phyloP scores from a whole-genome alignment of 1,139 yeast species.

The Geotrichum reessii region DNA sequence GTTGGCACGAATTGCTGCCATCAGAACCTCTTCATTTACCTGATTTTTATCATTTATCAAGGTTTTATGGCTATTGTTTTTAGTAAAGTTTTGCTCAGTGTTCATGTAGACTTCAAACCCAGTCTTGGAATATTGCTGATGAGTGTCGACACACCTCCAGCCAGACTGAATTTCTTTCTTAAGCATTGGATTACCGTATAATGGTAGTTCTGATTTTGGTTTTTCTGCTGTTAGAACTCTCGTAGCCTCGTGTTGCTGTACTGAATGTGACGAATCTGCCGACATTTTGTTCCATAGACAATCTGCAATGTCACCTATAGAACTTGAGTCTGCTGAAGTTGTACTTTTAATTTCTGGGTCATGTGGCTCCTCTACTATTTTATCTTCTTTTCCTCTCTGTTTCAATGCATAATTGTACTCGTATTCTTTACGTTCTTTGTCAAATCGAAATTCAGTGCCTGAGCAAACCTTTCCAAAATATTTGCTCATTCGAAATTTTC shows the following conservation, averaged over 20 bases:
- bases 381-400: neutral
- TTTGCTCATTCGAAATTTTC: constrained; percentile 39
- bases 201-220: neutral
- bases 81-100: neutral
- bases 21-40: neutral
- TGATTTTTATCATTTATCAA: neutral
- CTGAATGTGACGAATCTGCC: neutral
- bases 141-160: neutral
- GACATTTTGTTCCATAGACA: neutral
- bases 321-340: neutral
- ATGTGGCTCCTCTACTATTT: neutral
- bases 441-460: constrained; percentile 34
- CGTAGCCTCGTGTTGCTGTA: neutral
- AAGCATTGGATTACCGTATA: neutral
- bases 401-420: neutral
- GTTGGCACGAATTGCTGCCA: neutral
- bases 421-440: constrained; percentile 27
- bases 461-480: constrained; percentile 44
- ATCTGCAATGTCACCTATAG: constrained; percentile 1
- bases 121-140: neutral
- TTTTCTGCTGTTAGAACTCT: neutral
- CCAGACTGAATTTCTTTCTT: neutral
- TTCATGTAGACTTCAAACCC: neutral
- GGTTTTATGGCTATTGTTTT: neutral
- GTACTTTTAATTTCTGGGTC: neutral